Evolutionary conservation across 2,329 filamentous ascomycete genomes (phyloP).

Genomic region (Alternaria conjuncta): DNA sequence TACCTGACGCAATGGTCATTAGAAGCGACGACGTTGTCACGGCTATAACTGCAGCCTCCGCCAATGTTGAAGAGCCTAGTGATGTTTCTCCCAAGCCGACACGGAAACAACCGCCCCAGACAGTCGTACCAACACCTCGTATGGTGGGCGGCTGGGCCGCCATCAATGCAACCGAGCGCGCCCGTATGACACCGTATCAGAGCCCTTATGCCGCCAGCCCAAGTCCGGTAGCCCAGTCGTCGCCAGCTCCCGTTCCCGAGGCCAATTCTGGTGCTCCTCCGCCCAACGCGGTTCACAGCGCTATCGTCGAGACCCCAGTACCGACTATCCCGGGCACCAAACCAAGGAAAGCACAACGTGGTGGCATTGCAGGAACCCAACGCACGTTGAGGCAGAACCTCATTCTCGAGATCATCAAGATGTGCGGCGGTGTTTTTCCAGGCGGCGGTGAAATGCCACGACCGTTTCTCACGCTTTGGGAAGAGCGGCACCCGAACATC

Average conservation of each 20-base stretch:
- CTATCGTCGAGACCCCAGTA: conserved; percentile 7
- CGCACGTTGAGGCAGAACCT: conserved; percentile 49
- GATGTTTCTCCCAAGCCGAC: not conserved
- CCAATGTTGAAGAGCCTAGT: not conserved
- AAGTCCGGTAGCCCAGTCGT: not conserved
- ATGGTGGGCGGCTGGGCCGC: conserved; percentile 23
- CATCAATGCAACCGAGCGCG: conserved; percentile 19
- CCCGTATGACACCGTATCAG: conserved; percentile 13
- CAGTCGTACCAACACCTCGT: not conserved
- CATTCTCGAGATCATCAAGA: conserved; percentile 61
- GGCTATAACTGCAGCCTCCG: not conserved
- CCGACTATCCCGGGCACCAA: conserved; percentile 11
- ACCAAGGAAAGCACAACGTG: conserved; percentile 3
- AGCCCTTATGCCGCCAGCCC: conserved; percentile 24
- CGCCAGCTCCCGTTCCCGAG: not conserved
- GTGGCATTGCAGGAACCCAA: conserved; percentile 21
- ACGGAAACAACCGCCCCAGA: not conserved
- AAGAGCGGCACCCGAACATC: conserved; percentile 46
- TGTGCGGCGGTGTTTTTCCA: conserved; percentile 63
- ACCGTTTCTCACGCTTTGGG: conserved; percentile 62
- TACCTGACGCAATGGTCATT: not conserved
- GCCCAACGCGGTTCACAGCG: not conserved
- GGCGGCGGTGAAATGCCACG: conserved; percentile 61
- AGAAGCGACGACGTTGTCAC: not conserved
- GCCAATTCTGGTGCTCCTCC: not conserved